Evolutionary conservation across 2,329 filamentous ascomycete genomes (phyloP), one percentile per base, ranked within the genome.

Genomic region (Pseudohalonectria lignicola): DNA sequence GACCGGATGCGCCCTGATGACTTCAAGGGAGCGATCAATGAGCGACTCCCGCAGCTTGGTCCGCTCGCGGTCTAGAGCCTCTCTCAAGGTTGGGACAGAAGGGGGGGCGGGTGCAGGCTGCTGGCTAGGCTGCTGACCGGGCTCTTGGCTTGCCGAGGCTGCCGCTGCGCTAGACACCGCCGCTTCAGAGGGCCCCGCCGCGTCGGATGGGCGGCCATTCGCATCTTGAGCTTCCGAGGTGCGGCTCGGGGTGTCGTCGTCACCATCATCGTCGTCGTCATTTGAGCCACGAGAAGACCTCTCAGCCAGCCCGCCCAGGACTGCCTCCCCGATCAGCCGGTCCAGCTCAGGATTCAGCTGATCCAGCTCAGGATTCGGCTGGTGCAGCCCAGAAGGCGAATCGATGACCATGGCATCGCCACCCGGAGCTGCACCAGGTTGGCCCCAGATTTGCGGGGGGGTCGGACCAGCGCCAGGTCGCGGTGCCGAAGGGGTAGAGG

Each of bases 21-120:
- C 79, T 50, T 95, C 88, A 17, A 98, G 67, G 46, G 85, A 94
- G 41, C 86, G 82, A 49, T 95, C 88, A 42, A 96, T 88, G 39
- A 96, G 62, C 40, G 85, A 80, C 16, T 76, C 69, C 29, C 86
- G 76, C 30, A 96, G 66, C n/a, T 69, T 71, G 4, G 72, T 68
- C 33, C 92, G 79, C 55, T 85, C 74, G 25, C 74, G 73, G 44
- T 94, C 85, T 6, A 98, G 67, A 46, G 87, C 82, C 41, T 95
- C 85, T n/a, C n/a, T n/a, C n/a, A n/a, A n/a, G n/a, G n/a, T n/a
- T n/a, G n/a, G n/a, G n/a, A n/a, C n/a, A n/a, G n/a, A n/a, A n/a
- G n/a, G n/a, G n/a, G n/a, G n/a, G 47, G 16, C 43, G 41, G 29
- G 42, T 46, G 37, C 37, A 43, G 28, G 43, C 42, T 35, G 47